These are phyloP conservation scores for Ceratocystis papillata DNA, from an alignment of 2,329 filamentous ascomycete genomes.

Conservation along the genomic window DNA sequence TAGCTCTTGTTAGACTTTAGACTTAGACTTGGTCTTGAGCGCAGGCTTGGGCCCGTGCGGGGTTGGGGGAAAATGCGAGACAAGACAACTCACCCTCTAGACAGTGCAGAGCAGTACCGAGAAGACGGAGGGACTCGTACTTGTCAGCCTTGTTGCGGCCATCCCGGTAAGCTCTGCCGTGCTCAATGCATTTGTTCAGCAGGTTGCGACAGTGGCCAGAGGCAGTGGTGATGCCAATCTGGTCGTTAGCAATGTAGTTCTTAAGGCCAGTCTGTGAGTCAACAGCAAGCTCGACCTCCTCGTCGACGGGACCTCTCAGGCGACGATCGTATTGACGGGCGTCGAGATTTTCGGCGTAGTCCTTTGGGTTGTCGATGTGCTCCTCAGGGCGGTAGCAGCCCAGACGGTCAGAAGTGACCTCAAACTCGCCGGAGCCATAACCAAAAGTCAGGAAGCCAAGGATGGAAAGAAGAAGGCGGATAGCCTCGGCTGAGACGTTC, in stretches of 20 bases:
- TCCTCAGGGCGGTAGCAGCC: constrained; percentile 71
- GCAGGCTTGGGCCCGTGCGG: constrained; percentile 10
- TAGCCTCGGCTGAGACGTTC: constrained; percentile 78
- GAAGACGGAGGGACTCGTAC: constrained; percentile 72
- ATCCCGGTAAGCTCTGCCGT: constrained; percentile 59
- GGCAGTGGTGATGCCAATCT: constrained; percentile 67
- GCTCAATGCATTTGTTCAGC: constrained; percentile 62
- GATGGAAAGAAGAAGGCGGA: constrained; percentile 78
- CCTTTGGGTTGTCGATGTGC: constrained; percentile 65
- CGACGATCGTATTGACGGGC: constrained; percentile 70
- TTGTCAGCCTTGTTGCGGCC: constrained; percentile 57
- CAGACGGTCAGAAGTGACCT: constrained; percentile 68
- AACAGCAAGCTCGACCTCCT: constrained; percentile 64
- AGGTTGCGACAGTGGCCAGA: constrained; percentile 64
- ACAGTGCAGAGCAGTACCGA: constrained; percentile 84
- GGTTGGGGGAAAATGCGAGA: background rate
- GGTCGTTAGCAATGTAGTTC: constrained; percentile 88
- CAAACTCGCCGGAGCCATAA: constrained; percentile 77
- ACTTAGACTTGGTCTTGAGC: background rate
- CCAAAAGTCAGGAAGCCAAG: constrained; percentile 83
- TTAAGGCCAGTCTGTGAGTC: constrained; percentile 71
- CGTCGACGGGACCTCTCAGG: constrained; percentile 72
- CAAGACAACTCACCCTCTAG: constrained; percentile 50
- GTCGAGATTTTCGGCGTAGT: constrained; percentile 84
- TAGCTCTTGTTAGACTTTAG: background rate